Conservation (phyloP, 352 stramenopile genomes). For the Aphanomyces euteiches region DNA sequence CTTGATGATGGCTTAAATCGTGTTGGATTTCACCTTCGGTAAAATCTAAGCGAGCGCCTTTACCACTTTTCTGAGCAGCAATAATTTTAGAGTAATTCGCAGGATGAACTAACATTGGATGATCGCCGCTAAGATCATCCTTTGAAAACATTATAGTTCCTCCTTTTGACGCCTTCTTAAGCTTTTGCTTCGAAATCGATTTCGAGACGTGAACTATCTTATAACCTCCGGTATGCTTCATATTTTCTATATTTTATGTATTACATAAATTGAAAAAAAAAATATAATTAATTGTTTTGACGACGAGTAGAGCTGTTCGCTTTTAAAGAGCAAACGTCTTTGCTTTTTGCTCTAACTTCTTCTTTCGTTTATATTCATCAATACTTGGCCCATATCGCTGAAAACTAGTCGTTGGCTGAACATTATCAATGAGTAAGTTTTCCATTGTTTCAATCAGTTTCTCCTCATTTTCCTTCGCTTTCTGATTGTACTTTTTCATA, state of each 20-base stretch:
- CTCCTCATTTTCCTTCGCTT: background rate
- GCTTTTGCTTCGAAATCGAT: background rate
- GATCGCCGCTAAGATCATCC: background rate
- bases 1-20: background rate
- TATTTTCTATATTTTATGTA: background rate
- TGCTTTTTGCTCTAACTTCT: background rate
- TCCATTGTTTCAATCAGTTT: slow-evolving; percentile 8
- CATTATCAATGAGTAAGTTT: background rate
- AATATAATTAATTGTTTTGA: too few relatives aligned
- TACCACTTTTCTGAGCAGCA: background rate
- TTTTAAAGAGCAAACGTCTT: slow-evolving; percentile 2
- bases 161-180: background rate
- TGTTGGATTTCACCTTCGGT: background rate
- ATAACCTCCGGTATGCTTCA: background rate
- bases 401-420: background rate
- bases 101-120: background rate
- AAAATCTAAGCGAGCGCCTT: background rate
- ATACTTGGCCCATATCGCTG: background rate
- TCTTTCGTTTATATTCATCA: background rate
- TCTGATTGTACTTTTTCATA: background rate
- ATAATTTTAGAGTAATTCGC: background rate
- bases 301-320: too few relatives aligned
- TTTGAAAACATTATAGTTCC: background rate
- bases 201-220: background rate
- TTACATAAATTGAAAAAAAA: background rate